phyloP scores from a whole-genome alignment of 2,329 filamentous ascomycete species.

The Cercospora nicotianae region DNA sequence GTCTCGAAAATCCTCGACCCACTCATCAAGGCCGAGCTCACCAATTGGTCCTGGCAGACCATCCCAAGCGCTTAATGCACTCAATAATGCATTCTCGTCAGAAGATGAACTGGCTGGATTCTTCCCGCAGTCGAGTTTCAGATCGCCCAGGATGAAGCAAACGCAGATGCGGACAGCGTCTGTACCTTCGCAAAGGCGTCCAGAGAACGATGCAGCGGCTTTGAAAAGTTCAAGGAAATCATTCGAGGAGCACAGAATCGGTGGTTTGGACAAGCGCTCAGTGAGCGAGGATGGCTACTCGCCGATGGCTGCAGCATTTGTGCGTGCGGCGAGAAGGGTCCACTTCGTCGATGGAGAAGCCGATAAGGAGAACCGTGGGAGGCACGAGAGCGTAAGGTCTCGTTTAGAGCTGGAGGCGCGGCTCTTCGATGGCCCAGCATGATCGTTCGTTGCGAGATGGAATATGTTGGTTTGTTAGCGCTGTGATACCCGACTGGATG shows the following conservation, averaged over 20 bases:
- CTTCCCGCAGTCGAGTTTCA: neutral
- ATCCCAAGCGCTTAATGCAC: neutral
- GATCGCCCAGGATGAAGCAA: neutral
- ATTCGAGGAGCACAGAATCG: neutral
- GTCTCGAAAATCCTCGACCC: neutral
- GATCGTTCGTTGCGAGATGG: neutral
- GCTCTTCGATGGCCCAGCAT: constrained; percentile 13
- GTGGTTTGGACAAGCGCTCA: neutral
- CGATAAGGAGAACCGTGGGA: neutral
- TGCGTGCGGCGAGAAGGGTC: constrained; percentile 4
- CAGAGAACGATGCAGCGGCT: neutral
- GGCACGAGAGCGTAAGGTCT: neutral
- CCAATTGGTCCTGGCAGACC: neutral
- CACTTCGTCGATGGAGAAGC: neutral
- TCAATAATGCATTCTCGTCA: constrained; percentile 5
- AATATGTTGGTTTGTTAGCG: neutral
- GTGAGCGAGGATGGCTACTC: constrained; percentile 10
- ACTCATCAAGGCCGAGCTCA: neutral
- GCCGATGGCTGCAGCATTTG: constrained; percentile 19
- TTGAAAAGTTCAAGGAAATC: neutral
- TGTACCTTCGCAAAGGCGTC: neutral
- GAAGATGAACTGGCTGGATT: neutral
- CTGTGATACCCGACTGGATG: neutral
- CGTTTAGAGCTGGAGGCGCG: constrained; percentile 6
- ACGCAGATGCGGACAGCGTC: neutral